Conservation (phyloP, 345 rosid species). For the Alliaria petiolata region DNA sequence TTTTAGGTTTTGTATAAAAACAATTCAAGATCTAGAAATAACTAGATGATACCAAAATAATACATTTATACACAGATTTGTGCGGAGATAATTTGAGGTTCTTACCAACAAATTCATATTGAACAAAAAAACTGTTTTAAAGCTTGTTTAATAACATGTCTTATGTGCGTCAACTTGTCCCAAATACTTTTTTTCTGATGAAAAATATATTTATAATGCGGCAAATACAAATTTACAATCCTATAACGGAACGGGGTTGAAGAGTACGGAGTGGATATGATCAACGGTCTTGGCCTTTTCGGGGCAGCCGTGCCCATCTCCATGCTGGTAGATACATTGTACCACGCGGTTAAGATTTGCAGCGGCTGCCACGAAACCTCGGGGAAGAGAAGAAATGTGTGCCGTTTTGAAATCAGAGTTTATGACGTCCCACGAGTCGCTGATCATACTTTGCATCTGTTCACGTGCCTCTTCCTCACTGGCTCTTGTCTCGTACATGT, state of each 20-base stretch:
- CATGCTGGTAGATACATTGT: conserved; percentile 28
- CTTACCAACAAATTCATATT: background rate
- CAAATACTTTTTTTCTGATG: background rate
- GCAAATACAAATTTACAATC: background rate
- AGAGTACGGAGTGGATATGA: conserved; percentile 1
- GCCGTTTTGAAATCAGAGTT: conserved; percentile 5
- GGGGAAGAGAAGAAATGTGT: conserved; percentile 4
- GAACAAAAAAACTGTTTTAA: background rate
- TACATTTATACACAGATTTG: background rate
- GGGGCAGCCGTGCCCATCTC: conserved; percentile 37
- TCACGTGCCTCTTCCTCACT: conserved; percentile 24
- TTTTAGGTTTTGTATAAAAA: background rate
- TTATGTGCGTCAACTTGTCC: background rate
- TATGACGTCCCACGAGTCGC: conserved; percentile 15
- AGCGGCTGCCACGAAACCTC: background rate
- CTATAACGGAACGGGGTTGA: background rate
- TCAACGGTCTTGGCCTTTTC: conserved; percentile 12
- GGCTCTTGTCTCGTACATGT: conserved; percentile 33
- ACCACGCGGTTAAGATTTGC: conserved; percentile 30
- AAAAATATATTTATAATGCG: background rate
- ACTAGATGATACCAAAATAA: background rate
- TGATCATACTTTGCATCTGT: conserved; percentile 3
- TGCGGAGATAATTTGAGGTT: background rate
- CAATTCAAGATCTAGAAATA: background rate
- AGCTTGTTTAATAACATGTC: background rate